phyloP scores from a whole-genome alignment of 2,329 filamentous ascomycete genomes.

The Pseudogymnoascus sp. region DNA sequence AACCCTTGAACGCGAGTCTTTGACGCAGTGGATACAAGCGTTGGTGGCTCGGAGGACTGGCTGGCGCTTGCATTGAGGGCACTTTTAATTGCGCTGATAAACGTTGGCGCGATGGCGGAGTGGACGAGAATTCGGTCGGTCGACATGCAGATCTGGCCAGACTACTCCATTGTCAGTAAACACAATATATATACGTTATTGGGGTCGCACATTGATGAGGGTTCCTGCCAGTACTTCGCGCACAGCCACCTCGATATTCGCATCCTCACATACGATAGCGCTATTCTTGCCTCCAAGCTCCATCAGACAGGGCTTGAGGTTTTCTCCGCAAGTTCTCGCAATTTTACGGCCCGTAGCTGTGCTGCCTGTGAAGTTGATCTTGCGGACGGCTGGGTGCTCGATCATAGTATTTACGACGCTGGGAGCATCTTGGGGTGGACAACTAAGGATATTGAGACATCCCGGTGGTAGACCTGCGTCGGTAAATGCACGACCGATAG shows the following conservation, averaged over 20 bases:
- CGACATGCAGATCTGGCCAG: slow-evolving; percentile 62
- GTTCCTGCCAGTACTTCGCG: slow-evolving; percentile 48
- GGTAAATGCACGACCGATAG: slow-evolving; percentile 54
- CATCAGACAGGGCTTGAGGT: slow-evolving; percentile 63
- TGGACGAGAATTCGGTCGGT: slow-evolving; percentile 35
- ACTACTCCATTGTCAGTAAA: slow-evolving; percentile 29
- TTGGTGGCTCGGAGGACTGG: background rate
- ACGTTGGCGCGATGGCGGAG: slow-evolving; percentile 28
- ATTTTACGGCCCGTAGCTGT: slow-evolving; percentile 64
- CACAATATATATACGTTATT: background rate
- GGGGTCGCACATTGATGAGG: slow-evolving; percentile 41
- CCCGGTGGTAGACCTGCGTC: slow-evolving; percentile 64
- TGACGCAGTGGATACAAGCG: slow-evolving; percentile 33
- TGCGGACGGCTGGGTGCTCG: slow-evolving; percentile 49
- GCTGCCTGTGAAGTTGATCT: slow-evolving; percentile 72
- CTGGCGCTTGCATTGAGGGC: slow-evolving; percentile 20
- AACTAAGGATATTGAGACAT: slow-evolving; percentile 53
- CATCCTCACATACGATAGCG: slow-evolving; percentile 61
- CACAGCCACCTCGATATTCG: slow-evolving; percentile 55
- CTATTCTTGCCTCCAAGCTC: slow-evolving; percentile 67
- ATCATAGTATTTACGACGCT: slow-evolving; percentile 50
- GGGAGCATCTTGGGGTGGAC: slow-evolving; percentile 45
- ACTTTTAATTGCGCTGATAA: slow-evolving; percentile 26
- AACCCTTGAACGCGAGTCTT: background rate
- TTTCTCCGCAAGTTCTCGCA: slow-evolving; percentile 52